Evolutionary conservation across 106 monocot genomes (phyloP), one percentile per base, ranked within the genome.

Genomic region (Vanilla planifolia): DNA sequence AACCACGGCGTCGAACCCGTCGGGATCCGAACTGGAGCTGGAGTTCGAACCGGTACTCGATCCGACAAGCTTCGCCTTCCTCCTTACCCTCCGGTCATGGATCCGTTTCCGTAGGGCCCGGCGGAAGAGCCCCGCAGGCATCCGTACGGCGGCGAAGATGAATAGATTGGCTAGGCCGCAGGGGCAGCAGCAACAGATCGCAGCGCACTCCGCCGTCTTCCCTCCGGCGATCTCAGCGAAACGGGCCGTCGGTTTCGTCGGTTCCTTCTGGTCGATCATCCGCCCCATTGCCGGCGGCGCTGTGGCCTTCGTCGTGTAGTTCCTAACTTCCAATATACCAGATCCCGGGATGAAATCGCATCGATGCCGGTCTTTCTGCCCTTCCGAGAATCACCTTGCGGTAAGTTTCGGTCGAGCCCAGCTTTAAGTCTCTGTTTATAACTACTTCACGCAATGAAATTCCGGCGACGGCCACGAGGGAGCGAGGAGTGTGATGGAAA

Each of bases 111-210:
- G 33, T 37, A 35, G 19, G 8, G 59, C 59, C 59, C 39, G 33
- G 19, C 27, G 22, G 33, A 33, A 59, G 19, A 59, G 59, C 35
- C 59, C 59, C 14, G 59, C 59, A 4, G 59, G 59, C 35, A 59
- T 33, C 59, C 39, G 33, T 14, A 59, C 36, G 19, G 20, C 35
- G 16, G 59, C 39, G 17, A 59, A 37, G 15, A 59, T n/a, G 19
- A 59, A 5, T 16, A 59, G 3, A 8, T 59, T 37, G 5, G 39
- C 11, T 1, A 37, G 19, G 9, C 35, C 33, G 36, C 33, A 59
- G 15, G 59, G 59, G 59, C 30, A 34, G 59, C 59, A 59, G 59
- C 59, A 59, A 37, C 59, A 59, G 9, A 59, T 35, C 17, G 59
- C 59, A 8, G 59, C 34, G 3, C 59, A 59, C 36, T 59, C 59